Base-by-base conservation (phyloP, 2,329 filamentous ascomycete genomes). In the Penicillium sp. region DNA sequence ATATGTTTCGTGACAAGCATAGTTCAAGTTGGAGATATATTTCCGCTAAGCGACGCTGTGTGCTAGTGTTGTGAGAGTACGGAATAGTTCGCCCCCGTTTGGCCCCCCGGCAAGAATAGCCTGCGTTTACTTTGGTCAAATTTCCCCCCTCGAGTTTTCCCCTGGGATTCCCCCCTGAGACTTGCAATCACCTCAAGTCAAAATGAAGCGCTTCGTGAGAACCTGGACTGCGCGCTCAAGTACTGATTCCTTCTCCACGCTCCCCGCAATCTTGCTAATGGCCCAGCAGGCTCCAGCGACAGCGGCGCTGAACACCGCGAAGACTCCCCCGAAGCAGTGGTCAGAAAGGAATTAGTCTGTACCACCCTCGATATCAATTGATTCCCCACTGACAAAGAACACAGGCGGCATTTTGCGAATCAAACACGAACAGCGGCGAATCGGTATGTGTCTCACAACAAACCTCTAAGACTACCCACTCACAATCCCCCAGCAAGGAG, bases 371-470 rank as follows among this genome's bases (percentile, higher is more conserved):
- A 21, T n/a, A 48, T 18, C 21, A 29, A 54, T 40, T 46, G 14
- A n/a, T 40, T 10, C 24, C 38, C 48, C 36, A 53, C 48, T 53
- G 34, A 55, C 54, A 54, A 27, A 48, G 8, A 34, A 34, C 47
- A 36, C 53, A 92, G 89, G 88, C 81, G 79, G 81, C 85, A 42
- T 96, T 96, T 71, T 95, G 90, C 79, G 88, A 93, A 75, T 88
- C 88, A 46, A 85, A 84, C 58, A 11, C 13, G 34, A 50, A 45
- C 29, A 50, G 39, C 29, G 24, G 83, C 67, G 76, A 79, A 61
- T 73, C 81, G 63, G 81, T 85, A 80, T 45, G 65, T 50, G 31
- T 14, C 21, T 22, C 47, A 43, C 24, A 29, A 32, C 14, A 31
- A 31, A 38, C 31, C 42, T 42, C 36, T 16, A 27, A 21, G 14